Evolutionary conservation across 805 yeast species (phyloP).

Genomic region (Vanderwaltozyma yarrowii): DNA sequence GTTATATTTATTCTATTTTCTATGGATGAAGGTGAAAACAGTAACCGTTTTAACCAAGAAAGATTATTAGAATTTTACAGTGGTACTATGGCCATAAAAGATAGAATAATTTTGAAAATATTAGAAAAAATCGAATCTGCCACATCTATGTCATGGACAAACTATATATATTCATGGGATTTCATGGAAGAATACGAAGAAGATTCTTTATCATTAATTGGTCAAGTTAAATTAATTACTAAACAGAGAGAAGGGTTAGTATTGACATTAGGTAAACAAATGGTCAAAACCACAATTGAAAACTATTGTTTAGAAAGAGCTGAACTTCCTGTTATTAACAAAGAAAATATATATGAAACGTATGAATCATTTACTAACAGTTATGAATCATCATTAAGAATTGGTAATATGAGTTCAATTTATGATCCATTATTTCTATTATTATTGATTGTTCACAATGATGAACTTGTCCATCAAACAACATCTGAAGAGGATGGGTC

Average conservation of each 20-base stretch:
- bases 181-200: slow-evolving; percentile 33
- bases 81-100: slow-evolving; percentile 57
- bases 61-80: slow-evolving; percentile 42
- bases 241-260: slow-evolving; percentile 39
- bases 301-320: slow-evolving; percentile 26
- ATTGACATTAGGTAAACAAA: slow-evolving; percentile 40
- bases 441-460: slow-evolving; percentile 50
- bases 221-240: slow-evolving; percentile 38
- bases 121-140: slow-evolving; percentile 48
- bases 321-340: slow-evolving; percentile 17
- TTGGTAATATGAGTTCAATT: slow-evolving; percentile 13
- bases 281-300: slow-evolving; percentile 39
- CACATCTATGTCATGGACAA: slow-evolving; percentile 53
- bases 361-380: slow-evolving; percentile 25
- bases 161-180: slow-evolving; percentile 56
- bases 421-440: slow-evolving; percentile 71
- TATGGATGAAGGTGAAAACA: slow-evolving; percentile 35
- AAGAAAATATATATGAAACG: slow-evolving; percentile 4
- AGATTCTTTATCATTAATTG: slow-evolving; percentile 36
- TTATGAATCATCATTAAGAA: slow-evolving; percentile 7
- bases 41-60: slow-evolving; percentile 39
- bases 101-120: slow-evolving; percentile 47
- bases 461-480: slow-evolving; percentile 41
- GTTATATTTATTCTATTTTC: slow-evolving; percentile 41
- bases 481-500: slow-evolving; percentile 25